phyloP scores from a whole-genome alignment of 768 basidiomycete species.

The Russula vinacea region DNA sequence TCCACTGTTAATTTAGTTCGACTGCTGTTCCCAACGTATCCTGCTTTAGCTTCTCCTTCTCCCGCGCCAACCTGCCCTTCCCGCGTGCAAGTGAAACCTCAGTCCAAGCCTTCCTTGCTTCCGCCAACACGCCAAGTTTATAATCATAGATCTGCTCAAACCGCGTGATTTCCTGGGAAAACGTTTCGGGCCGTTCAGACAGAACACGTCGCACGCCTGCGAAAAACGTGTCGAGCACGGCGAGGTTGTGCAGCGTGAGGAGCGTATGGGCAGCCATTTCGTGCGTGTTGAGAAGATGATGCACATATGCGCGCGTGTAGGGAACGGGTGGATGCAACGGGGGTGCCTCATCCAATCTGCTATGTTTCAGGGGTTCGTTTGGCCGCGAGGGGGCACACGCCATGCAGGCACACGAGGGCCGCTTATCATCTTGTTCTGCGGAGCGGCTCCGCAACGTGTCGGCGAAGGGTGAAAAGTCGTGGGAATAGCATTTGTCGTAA shows the following conservation, averaged over 20 bases:
- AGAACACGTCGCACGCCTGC: constrained; percentile 48
- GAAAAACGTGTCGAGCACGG: constrained; percentile 65
- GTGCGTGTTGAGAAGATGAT: constrained; percentile 84
- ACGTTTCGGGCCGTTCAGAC: constrained; percentile 29
- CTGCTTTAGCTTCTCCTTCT: constrained; percentile 45
- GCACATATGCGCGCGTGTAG: constrained; percentile 63
- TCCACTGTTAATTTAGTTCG: constrained; percentile 22
- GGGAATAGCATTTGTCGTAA: constrained; percentile 54
- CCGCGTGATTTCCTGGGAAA: constrained; percentile 46
- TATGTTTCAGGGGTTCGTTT: constrained; percentile 26
- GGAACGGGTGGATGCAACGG: constrained; percentile 39
- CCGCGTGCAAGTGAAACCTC: constrained; percentile 67
- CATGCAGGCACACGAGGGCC: constrained; percentile 33
- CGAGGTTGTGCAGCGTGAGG: constrained; percentile 71
- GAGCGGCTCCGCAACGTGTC: constrained; percentile 43
- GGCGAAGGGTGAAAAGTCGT: constrained; percentile 59
- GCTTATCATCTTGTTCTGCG: constrained; percentile 40
- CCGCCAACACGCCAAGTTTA: constrained; percentile 43
- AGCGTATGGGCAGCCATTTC: constrained; percentile 85
- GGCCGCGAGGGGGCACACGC: constrained; percentile 34
- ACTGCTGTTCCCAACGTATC: constrained; percentile 25
- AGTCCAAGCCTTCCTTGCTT: constrained; percentile 57
- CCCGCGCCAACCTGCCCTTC: constrained; percentile 68
- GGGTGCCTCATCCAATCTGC: constrained; percentile 30
- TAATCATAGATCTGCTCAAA: constrained; percentile 57